Evolutionary conservation across 1,284 basidiomycete species (phyloP).

Genomic region (Sphaerobolus stellatus): DNA sequence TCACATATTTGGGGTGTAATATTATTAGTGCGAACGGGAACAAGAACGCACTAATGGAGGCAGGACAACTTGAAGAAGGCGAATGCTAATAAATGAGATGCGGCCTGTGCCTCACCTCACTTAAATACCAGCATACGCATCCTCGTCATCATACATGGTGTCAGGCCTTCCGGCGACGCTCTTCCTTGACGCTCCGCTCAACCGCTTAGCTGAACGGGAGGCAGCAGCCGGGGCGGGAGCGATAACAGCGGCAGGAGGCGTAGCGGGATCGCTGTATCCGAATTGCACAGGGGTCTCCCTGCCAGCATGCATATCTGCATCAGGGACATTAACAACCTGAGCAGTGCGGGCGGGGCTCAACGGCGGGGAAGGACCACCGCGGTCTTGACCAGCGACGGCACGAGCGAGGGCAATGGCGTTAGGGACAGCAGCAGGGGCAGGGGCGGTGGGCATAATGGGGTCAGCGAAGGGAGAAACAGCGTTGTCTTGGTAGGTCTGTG

Average conservation of each 20-base stretch:
- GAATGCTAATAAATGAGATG: too few species aligned
- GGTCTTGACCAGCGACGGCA: background rate
- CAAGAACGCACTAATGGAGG: too few species aligned
- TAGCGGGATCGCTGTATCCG: slow-evolving; percentile 5
- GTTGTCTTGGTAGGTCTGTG: background rate
- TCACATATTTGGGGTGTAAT: too few species aligned
- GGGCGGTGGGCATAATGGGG: background rate
- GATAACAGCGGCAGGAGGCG: background rate
- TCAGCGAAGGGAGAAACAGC: background rate
- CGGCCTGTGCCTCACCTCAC: too few species aligned
- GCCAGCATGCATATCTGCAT: slow-evolving; percentile 4
- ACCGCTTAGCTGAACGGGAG: background rate
- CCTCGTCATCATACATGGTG: slow-evolving; percentile 13
- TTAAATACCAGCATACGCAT: slow-evolving; percentile 14
- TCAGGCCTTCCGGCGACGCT: slow-evolving; percentile 1
- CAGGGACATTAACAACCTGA: slow-evolving; percentile 2
- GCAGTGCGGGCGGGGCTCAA: background rate
- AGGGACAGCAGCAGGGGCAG: background rate
- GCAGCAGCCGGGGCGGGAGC: background rate
- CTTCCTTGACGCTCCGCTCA: background rate
- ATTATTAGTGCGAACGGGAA: too few species aligned
- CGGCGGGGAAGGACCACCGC: background rate
- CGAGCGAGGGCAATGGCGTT: background rate
- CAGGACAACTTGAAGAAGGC: too few species aligned
- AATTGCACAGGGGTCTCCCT: slow-evolving; percentile 12